Evolutionary conservation across 176 grass and related monocot species (phyloP).

Genomic region (Musa schizocarpa): DNA sequence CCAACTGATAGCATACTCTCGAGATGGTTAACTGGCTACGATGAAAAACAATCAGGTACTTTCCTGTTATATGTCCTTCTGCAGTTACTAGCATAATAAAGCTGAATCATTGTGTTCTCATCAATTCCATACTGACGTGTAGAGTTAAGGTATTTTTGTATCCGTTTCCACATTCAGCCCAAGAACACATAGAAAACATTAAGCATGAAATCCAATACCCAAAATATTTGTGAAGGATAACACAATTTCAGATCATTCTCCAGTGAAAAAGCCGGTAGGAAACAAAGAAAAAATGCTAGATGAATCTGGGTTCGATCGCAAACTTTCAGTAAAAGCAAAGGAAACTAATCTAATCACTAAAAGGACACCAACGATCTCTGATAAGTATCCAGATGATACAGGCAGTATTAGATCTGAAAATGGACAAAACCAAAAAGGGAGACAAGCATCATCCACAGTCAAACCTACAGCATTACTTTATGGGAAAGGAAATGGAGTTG

Average conservation of each 20-base stretch:
- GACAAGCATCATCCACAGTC: slow-evolving; percentile 21
- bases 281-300: slow-evolving; percentile 6
- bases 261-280: background rate
- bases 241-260: background rate
- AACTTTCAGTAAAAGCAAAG: slow-evolving; percentile 22
- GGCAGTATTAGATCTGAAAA: slow-evolving; percentile 42
- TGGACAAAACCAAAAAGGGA: slow-evolving; percentile 18
- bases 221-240: slow-evolving; percentile 8
- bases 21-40: slow-evolving; percentile 47
- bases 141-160: background rate
- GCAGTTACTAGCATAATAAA: background rate
- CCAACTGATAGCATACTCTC: slow-evolving; percentile 45
- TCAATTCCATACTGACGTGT: background rate
- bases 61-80: background rate
- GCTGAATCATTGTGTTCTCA: background rate
- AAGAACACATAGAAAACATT: background rate
- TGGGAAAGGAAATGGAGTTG: slow-evolving; percentile 18
- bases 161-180: background rate
- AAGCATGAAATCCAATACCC: background rate
- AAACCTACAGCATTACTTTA: slow-evolving; percentile 36
- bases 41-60: slow-evolving; percentile 48
- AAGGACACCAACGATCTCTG: slow-evolving; percentile 36
- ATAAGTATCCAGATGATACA: slow-evolving; percentile 33
- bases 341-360: slow-evolving; percentile 27
- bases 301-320: slow-evolving; percentile 17